phyloP scores from a whole-genome alignment of 306 rosid species.

The Corylus avellana region DNA sequence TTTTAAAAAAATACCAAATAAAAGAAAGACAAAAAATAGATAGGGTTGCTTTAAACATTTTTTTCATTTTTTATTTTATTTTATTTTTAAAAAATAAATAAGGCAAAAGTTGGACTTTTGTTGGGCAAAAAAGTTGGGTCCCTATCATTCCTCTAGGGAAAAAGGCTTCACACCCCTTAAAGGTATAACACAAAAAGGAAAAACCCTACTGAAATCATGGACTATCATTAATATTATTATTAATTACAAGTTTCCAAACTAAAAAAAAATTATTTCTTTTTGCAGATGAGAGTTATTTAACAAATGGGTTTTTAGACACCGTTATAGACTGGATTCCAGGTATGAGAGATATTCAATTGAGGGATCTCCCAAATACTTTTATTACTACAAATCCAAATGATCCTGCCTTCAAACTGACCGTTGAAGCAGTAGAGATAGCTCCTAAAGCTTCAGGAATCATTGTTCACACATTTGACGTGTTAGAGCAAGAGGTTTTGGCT shows the following conservation, averaged over 20 bases:
- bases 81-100: no score
- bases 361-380: not conserved
- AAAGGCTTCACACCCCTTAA: conserved; percentile 17
- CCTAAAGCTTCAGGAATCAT: not conserved
- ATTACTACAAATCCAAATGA: not conserved
- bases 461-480: conserved; percentile 13
- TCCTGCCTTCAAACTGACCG: not conserved
- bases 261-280: not conserved
- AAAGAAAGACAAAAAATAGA: no score
- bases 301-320: no score
- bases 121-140: no score
- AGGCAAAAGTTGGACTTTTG: no score
- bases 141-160: no score
- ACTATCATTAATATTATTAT: not conserved
- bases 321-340: no score
- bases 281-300: conserved; percentile 21
- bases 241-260: not conserved
- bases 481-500: conserved; percentile 9
- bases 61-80: no score
- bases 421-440: not conserved
- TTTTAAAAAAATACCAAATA: no score
- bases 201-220: not conserved
- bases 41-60: no score
- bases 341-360: no score
- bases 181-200: no score